These are phyloP conservation scores for Candida taoyuanica DNA, from an alignment of 805 yeast species.

Conservation along the genomic window DNA sequence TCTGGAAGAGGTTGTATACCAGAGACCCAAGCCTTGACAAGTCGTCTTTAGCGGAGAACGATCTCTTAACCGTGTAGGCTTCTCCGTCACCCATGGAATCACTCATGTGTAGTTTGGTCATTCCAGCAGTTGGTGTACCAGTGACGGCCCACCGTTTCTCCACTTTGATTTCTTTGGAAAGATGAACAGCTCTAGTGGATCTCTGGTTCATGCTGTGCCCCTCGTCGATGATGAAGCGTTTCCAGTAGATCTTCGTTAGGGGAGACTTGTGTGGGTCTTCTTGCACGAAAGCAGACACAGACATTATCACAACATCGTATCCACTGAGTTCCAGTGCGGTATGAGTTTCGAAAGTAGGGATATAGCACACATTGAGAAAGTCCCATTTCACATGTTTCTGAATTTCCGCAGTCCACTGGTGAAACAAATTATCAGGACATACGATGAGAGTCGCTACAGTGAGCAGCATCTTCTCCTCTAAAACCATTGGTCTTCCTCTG, in stretches of 20 bases:
- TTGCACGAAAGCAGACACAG: conserved; percentile 41
- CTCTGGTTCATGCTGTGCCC: conserved; percentile 62
- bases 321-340: conserved; percentile 30
- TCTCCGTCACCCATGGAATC: conserved; percentile 29
- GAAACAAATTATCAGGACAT: conserved; percentile 61
- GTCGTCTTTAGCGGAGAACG: conserved; percentile 51
- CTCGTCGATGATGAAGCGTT: conserved; percentile 68
- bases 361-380: conserved; percentile 33
- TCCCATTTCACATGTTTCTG: conserved; percentile 45
- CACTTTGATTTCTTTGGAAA: conserved; percentile 44
- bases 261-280: conserved; percentile 33
- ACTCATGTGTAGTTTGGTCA: conserved; percentile 49
- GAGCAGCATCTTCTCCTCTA: conserved; percentile 33
- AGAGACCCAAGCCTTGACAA: conserved; percentile 48
- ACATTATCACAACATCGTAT: conserved; percentile 51
- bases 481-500: conserved; percentile 17
- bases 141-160: conserved; percentile 73
- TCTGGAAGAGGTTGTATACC: conserved; percentile 47
- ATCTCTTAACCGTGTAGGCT: conserved; percentile 42
- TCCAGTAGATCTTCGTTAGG: conserved; percentile 52
- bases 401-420: conserved; percentile 61
- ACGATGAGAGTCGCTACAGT: conserved; percentile 54
- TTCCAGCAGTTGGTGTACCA: conserved; percentile 73
- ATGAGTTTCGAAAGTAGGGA: conserved; percentile 20
- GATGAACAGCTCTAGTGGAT: conserved; percentile 42